Conservation (phyloP, 139 green algal species). For the Tetradesmus lagerheimii region DNA sequence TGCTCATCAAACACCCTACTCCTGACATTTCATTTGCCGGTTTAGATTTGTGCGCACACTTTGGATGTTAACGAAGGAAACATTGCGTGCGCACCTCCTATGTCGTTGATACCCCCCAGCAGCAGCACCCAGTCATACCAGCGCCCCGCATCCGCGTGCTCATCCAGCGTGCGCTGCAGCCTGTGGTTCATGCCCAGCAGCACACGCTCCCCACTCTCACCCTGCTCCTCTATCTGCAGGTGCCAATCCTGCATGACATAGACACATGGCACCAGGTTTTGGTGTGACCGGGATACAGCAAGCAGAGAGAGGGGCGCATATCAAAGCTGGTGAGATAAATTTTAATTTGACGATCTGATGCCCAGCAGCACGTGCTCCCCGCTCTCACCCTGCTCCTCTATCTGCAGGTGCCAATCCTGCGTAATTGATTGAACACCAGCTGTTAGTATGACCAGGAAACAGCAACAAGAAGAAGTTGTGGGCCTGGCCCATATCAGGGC, state of each 20-base stretch:
- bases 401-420: constrained; percentile 38
- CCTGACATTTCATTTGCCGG: no score
- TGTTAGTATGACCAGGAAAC: no score
- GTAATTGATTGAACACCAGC: no score
- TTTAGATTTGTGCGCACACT: no score
- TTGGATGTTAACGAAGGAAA: no score
- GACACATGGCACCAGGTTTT: neutral
- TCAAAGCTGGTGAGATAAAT: no score
- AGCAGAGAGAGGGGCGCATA: neutral
- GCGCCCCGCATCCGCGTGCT: constrained; percentile 9
- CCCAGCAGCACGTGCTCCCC: constrained; percentile 33
- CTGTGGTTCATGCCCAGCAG: constrained; percentile 33
- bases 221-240: constrained; percentile 40
- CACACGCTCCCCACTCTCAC: constrained; percentile 39
- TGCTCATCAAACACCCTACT: no score
- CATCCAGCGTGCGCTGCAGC: constrained; percentile 23
- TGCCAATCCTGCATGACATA: constrained; percentile 27
- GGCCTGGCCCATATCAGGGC: no score
- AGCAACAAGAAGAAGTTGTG: no score
- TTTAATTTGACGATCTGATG: no score
- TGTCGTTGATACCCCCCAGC: constrained; percentile 47
- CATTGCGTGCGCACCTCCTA: constrained; percentile 23
- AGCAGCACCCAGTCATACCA: constrained; percentile 46
- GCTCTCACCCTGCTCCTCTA: constrained; percentile 38
- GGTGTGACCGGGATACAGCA: no score